Base-by-base conservation (phyloP, 805 yeast genomes). In the Yamadazyma insecticola region DNA sequence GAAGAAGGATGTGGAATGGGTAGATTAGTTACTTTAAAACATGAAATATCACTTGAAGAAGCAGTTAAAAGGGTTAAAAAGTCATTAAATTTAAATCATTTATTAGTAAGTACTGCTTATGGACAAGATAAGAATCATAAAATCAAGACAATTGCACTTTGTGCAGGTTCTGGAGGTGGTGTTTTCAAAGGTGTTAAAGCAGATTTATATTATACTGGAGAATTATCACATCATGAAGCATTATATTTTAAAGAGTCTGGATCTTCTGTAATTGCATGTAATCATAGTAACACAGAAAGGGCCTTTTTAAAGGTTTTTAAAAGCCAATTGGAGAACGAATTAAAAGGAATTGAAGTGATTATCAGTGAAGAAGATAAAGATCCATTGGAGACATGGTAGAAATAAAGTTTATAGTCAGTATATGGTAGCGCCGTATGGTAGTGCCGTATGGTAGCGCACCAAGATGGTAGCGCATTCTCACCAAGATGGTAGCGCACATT, bases 91-190 rank as follows among this genome's bases (percentile, higher is more conserved):
- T 55, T 90, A 32, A 32, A 55, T 0, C 57, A 76, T 40, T 61
- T 89, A 6, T 95, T 85, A 51, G 73, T 86, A 2, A 85, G 86
- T 2, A 29, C 34, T 4, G 56, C 52, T 2, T 16, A 21, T 7
- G 38, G 51, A 20, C 43, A 44, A 17, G 50, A 51, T 25, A 42
- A 53, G 34, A 50, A 44, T 17, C 58, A 57, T 5, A 37, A 37
- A 3, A 67, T 87, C 32, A 56, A 53, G 15, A 69, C 74, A 0
- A 63, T 88, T 14, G 97, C 97, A 1, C 55, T 92, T 11, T 92
- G 99, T 57, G 97, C 98, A 3, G 99, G 99, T 0, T 83, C 96
- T 2, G 97, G 98, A 0, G 81, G 84, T 3, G 69, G 80, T 1
- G 86, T 89, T 2, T 79, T 87, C 57, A 65, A 66, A 29, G 78